Conservation (phyloP, 805 yeast species). For the Ogataea nonfermentans region DNA sequence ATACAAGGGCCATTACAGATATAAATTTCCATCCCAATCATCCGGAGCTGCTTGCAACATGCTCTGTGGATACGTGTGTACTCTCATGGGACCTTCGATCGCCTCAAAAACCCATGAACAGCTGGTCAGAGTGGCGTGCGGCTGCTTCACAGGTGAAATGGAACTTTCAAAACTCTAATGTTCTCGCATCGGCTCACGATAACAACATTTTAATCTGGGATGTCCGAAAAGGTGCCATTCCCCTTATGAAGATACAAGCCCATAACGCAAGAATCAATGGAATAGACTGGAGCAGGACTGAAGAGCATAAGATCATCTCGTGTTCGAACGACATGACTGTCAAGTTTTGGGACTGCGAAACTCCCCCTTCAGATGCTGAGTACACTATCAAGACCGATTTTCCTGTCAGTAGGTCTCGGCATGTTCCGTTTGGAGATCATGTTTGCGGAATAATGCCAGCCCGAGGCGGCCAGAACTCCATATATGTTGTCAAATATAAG, state of each 20-base stretch:
- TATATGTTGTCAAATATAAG: constrained; percentile 53
- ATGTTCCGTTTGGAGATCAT: constrained; percentile 79
- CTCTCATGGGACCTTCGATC: constrained; percentile 89
- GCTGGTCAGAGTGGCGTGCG: constrained; percentile 93
- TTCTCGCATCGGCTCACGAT: constrained; percentile 86
- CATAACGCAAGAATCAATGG: constrained; percentile 90
- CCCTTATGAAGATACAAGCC: constrained; percentile 65
- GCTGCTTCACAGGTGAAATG: constrained; percentile 95
- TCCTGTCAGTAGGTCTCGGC: constrained; percentile 87
- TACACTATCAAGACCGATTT: constrained; percentile 67
- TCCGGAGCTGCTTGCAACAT: constrained; percentile 87
- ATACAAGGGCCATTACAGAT: constrained; percentile 91
- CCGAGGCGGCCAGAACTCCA: constrained; percentile 74
- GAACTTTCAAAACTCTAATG: constrained; percentile 72
- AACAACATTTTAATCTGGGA: constrained; percentile 86
- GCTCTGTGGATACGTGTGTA: constrained; percentile 87
- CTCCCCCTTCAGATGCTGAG: constrained; percentile 43
- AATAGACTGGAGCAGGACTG: constrained; percentile 70
- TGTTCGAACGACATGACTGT: constrained; percentile 86
- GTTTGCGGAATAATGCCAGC: constrained; percentile 90
- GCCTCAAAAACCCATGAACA: constrained; percentile 67
- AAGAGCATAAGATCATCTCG: constrained; percentile 62
- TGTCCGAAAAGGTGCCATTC: constrained; percentile 73
- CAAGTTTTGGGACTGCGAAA: constrained; percentile 72
- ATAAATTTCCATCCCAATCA: constrained; percentile 86